Percentiles rank a stretch among this genome's conserved stretches.
Conservation (phyloP, 306 rosid genomes). For the Aeschynomene evenia region DNA sequence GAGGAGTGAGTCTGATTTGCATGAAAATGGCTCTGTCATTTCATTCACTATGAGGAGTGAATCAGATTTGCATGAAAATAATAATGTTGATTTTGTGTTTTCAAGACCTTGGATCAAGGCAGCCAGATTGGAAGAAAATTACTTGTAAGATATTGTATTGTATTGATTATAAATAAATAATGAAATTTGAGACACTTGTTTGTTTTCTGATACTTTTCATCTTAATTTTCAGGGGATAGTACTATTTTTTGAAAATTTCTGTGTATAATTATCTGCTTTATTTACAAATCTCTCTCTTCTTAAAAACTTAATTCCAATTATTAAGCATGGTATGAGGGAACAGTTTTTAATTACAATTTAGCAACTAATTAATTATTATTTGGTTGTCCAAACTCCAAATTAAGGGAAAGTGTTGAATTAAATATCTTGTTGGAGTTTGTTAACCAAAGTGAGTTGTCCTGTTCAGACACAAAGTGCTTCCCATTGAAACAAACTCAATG, state of each 20-base stretch:
- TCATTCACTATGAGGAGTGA: conserved; percentile 46
- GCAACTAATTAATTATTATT: neutral
- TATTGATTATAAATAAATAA: neutral
- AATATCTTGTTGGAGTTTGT: neutral
- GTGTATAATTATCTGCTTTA: neutral
- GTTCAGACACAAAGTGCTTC: neutral
- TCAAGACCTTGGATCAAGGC: neutral
- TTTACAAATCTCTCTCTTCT: neutral
- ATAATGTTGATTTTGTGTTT: neutral
- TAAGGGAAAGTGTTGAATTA: neutral
- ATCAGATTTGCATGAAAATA: conserved; percentile 37
- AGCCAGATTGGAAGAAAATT: neutral
- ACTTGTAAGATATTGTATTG: neutral
- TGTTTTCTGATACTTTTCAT: neutral
- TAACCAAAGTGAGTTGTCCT: neutral
- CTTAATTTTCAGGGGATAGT: neutral
- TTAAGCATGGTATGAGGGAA: neutral
- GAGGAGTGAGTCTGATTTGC: conserved; percentile 11
- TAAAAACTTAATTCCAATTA: neutral
- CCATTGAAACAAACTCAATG: neutral
- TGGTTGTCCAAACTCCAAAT: neutral
- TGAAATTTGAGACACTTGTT: neutral
- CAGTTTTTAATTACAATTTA: neutral
- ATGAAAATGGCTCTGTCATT: conserved; percentile 29
- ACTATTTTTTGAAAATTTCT: neutral